Conservation (phyloP, 148 eudicot genomes). For the Simmondsia chinensis region DNA sequence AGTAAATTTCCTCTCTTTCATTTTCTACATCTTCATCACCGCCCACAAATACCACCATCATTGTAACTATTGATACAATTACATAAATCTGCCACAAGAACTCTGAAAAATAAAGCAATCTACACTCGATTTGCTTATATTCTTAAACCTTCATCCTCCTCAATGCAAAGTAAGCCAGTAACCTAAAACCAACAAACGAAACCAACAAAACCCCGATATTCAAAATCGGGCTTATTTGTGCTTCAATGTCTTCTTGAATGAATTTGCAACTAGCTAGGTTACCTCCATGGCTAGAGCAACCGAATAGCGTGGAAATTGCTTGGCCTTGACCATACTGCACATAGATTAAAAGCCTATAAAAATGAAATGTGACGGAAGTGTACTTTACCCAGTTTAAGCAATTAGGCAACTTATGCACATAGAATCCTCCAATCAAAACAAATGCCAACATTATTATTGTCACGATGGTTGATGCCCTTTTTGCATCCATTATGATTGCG, state of each 20-base stretch:
- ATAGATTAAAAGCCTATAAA: conserved; percentile 56
- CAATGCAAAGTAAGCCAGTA: conserved; percentile 60
- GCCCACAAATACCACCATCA: too few relatives aligned
- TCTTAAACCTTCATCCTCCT: conserved; percentile 41
- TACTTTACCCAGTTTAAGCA: conserved; percentile 75
- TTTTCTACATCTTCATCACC: too few relatives aligned
- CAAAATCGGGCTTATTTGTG: conserved; percentile 45
- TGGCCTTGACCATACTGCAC: conserved; percentile 76
- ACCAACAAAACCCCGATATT: conserved; percentile 36
- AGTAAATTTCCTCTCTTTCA: too few relatives aligned
- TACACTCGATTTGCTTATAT: too few relatives aligned
- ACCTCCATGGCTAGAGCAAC: conserved; percentile 26
- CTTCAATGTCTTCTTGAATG: conserved; percentile 56
- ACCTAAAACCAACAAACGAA: conserved; percentile 59
- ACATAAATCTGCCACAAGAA: too few relatives aligned
- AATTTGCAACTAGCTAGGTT: conserved; percentile 43
- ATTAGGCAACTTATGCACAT: conserved; percentile 68
- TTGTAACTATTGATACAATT: too few relatives aligned
- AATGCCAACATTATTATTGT: conserved; percentile 80
- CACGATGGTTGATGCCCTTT: conserved; percentile 73
- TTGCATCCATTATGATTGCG: conserved; percentile 87
- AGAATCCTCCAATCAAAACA: conserved; percentile 83
- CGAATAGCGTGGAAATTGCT: conserved; percentile 27
- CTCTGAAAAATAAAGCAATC: too few relatives aligned
- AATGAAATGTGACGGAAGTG: conserved; percentile 49